These are phyloP conservation scores for Tulasnella sp. DNA, from an alignment of 768 basidiomycete species.

Conservation along the genomic window DNA sequence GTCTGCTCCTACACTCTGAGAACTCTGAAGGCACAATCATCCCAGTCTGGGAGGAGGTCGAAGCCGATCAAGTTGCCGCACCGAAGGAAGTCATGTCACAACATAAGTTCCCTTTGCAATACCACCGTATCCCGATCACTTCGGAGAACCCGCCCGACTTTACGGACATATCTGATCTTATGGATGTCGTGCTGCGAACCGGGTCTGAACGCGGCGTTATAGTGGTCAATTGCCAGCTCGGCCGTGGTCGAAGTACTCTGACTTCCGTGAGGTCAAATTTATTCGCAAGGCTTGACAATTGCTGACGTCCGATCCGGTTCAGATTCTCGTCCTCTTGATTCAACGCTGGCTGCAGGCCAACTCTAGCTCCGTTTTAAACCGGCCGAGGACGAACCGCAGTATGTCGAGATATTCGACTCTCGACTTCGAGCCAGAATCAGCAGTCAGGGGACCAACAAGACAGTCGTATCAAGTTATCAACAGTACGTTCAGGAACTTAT, in stretches of 20 bases:
- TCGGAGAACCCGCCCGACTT: slow-evolving; percentile 51
- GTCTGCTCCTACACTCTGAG: slow-evolving; percentile 83
- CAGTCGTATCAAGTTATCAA: slow-evolving; percentile 84
- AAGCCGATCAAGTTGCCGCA: slow-evolving; percentile 56
- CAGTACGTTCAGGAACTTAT: slow-evolving; percentile 37
- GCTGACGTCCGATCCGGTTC: not conserved
- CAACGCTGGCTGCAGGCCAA: slow-evolving; percentile 54
- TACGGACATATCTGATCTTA: slow-evolving; percentile 33
- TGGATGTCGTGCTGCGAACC: slow-evolving; percentile 63
- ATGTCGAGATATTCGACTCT: not conserved
- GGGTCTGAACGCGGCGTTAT: slow-evolving; percentile 63
- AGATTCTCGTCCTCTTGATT: slow-evolving; percentile 76
- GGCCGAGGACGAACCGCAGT: not conserved
- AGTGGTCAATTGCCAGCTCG: slow-evolving; percentile 92
- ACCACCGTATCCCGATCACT: slow-evolving; percentile 84
- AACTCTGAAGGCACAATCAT: slow-evolving; percentile 75
- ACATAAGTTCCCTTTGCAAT: slow-evolving; percentile 39
- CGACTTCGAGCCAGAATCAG: not conserved
- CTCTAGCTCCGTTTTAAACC: not conserved
- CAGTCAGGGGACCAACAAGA: slow-evolving; percentile 21
- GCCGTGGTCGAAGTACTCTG: slow-evolving; percentile 80
- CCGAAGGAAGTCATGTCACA: slow-evolving; percentile 81
- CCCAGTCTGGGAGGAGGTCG: slow-evolving; percentile 90
- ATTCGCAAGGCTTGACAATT: not conserved
- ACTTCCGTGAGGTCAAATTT: slow-evolving; percentile 49